phyloP scores from a whole-genome alignment of 805 yeast genomes.

The Hemisphaericaspora nanyangensis region DNA sequence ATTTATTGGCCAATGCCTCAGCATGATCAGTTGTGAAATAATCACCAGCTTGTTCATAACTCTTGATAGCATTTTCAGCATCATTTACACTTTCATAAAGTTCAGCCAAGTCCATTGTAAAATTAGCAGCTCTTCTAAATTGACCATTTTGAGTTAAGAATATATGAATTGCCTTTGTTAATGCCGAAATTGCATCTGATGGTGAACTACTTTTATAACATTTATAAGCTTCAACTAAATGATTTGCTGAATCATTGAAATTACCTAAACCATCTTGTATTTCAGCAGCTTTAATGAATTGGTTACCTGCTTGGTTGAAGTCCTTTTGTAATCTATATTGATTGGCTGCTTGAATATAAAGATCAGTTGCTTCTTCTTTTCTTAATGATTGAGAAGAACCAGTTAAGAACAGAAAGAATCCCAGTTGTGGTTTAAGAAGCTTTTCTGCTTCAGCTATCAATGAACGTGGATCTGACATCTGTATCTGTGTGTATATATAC shows the following conservation, averaged over 20 bases:
- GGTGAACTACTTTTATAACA: constrained; percentile 74
- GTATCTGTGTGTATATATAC: not conserved
- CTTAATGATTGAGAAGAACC: constrained; percentile 61
- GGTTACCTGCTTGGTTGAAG: constrained; percentile 69
- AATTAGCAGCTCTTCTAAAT: constrained; percentile 94
- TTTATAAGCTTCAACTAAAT: constrained; percentile 87
- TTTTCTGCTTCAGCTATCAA: constrained; percentile 44
- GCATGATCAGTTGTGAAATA: constrained; percentile 95
- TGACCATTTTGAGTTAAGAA: constrained; percentile 85
- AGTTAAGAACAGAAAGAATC: constrained; percentile 61
- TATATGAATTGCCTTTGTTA: constrained; percentile 73
- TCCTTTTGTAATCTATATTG: constrained; percentile 74
- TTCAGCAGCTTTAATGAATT: constrained; percentile 82
- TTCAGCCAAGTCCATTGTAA: constrained; percentile 85
- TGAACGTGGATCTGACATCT: constrained; percentile 43
- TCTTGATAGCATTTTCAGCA: constrained; percentile 60
- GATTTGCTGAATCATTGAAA: constrained; percentile 88
- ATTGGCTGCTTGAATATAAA: constrained; percentile 92
- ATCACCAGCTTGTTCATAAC: constrained; percentile 92
- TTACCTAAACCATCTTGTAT: constrained; percentile 70
- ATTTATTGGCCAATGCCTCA: constrained; percentile 83
- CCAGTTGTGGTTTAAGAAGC: constrained; percentile 55
- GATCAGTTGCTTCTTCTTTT: constrained; percentile 88
- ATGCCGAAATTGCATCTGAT: constrained; percentile 68
- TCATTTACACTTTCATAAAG: constrained; percentile 75